A percentile compares a stretch with the other conserved stretches of the same genome.
Conservation (phyloP, 2,329 filamentous ascomycete genomes). For the Malbranchea zuffiana region DNA sequence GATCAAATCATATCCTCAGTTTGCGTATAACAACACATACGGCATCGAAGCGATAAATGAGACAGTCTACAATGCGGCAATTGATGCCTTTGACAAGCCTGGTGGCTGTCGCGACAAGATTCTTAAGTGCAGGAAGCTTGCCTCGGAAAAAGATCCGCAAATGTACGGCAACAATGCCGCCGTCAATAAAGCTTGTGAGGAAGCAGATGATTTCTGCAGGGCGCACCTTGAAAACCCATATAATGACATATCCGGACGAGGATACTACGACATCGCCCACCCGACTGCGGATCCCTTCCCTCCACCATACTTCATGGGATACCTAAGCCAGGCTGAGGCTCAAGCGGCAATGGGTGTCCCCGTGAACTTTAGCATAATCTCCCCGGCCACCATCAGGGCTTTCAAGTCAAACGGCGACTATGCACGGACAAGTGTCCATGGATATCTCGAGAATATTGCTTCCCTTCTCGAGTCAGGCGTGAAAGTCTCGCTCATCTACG, state of each 20-base stretch:
- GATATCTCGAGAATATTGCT: slow-evolving; percentile 19
- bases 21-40: slow-evolving; percentile 44
- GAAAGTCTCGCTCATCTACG: slow-evolving; percentile 48
- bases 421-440: slow-evolving; percentile 22
- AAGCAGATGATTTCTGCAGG: slow-evolving; percentile 37
- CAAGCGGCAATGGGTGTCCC: slow-evolving; percentile 49
- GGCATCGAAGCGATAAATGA: slow-evolving; percentile 44
- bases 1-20: slow-evolving; percentile 29
- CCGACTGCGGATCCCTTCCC: slow-evolving; percentile 44
- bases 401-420: slow-evolving; percentile 42
- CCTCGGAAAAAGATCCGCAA: slow-evolving; percentile 39
- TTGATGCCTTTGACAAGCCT: slow-evolving; percentile 25
- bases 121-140: slow-evolving; percentile 39
- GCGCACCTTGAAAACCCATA: slow-evolving; percentile 36
- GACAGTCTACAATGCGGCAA: slow-evolving; percentile 4
- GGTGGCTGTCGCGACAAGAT: slow-evolving; percentile 47
- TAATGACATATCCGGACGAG: slow-evolving; percentile 32
- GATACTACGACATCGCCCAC: slow-evolving; percentile 50
- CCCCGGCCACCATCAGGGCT: slow-evolving; percentile 34
- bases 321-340: slow-evolving; percentile 47
- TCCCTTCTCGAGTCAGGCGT: slow-evolving; percentile 48
- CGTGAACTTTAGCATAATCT: slow-evolving; percentile 45
- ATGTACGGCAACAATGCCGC: slow-evolving; percentile 37
- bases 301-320: slow-evolving; percentile 43
- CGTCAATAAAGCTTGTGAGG: slow-evolving; percentile 36